Percentiles rank a stretch among this genome's conserved stretches.
Conservation (phyloP, 257 asterid species). For the Parsonsia alboflavescens region DNA sequence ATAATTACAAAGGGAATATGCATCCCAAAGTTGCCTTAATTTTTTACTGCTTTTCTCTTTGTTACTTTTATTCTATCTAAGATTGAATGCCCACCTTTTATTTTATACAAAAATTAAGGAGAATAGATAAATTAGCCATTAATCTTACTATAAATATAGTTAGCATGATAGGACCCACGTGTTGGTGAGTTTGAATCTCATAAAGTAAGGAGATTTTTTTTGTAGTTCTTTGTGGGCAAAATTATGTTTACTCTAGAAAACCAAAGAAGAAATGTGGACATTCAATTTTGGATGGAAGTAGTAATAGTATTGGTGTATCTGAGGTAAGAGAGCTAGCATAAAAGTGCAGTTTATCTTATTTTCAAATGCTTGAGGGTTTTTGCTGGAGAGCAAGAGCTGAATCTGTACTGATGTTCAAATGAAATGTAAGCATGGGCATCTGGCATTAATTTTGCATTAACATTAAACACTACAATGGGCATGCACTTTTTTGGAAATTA, state of each 20-base stretch:
- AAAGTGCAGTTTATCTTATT: not conserved
- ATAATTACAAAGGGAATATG: constrained; percentile 3
- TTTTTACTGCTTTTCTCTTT: constrained; percentile 18
- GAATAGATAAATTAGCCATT: not conserved
- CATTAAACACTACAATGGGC: not conserved
- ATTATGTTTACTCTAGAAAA: not conserved
- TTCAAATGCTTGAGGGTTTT: not conserved
- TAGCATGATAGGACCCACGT: not conserved
- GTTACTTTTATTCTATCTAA: not conserved
- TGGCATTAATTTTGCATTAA: not conserved
- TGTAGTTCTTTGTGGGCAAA: not conserved
- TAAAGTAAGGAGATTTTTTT: not conserved
- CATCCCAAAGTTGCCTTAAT: constrained; percentile 15
- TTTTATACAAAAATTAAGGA: not conserved
- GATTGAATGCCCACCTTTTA: not conserved
- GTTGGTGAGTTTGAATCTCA: not conserved
- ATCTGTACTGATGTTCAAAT: not conserved
- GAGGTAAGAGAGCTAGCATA: not conserved
- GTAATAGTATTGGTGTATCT: not conserved
- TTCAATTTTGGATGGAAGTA: too few species aligned
- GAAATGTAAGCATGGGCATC: not conserved
- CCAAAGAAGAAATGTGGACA: not conserved
- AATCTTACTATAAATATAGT: too few species aligned
- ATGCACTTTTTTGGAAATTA: not conserved
- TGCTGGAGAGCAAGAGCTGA: not conserved